Percentiles rank a stretch among this genome's conserved stretches.
Evolutionary conservation across 768 basidiomycete genomes (phyloP).

Genomic region (Rhodocollybia butyracea): DNA sequence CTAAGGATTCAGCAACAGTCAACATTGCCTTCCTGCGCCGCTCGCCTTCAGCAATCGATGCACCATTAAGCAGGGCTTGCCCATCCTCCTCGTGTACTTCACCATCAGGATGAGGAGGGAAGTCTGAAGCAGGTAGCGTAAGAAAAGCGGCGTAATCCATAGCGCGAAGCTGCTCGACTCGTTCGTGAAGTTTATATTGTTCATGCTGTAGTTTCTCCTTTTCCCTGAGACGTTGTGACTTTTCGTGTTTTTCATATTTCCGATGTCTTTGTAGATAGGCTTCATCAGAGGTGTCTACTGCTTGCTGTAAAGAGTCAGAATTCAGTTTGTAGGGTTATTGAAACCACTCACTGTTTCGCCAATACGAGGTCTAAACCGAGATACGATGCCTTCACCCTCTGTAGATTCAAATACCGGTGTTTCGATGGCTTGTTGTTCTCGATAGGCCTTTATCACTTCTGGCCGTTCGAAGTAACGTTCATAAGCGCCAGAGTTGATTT

Average conservation of each 20-base stretch:
- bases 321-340: not conserved
- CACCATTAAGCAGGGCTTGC: constrained; percentile 32
- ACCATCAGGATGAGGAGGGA: constrained; percentile 35
- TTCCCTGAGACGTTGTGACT: constrained; percentile 79
- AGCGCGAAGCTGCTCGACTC: constrained; percentile 76
- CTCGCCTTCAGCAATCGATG: constrained; percentile 60
- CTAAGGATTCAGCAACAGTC: constrained; percentile 58
- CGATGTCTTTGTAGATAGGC: constrained; percentile 80
- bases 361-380: constrained; percentile 67
- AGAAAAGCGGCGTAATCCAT: constrained; percentile 76
- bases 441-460: constrained; percentile 69
- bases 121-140: constrained; percentile 52
- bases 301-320: constrained; percentile 12
- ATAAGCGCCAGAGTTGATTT: constrained; percentile 54
- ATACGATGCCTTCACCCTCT: constrained; percentile 44
- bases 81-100: constrained; percentile 25
- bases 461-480: constrained; percentile 77
- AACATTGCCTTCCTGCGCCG: constrained; percentile 73
- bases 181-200: constrained; percentile 87
- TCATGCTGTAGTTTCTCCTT: constrained; percentile 91
- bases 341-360: constrained; percentile 62
- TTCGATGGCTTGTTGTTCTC: constrained; percentile 69
- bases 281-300: constrained; percentile 72
- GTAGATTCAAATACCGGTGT: constrained; percentile 66
- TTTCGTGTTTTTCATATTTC: constrained; percentile 85